Conservation (phyloP, 106 monocot species). For the Platanthera guangdongensis region DNA sequence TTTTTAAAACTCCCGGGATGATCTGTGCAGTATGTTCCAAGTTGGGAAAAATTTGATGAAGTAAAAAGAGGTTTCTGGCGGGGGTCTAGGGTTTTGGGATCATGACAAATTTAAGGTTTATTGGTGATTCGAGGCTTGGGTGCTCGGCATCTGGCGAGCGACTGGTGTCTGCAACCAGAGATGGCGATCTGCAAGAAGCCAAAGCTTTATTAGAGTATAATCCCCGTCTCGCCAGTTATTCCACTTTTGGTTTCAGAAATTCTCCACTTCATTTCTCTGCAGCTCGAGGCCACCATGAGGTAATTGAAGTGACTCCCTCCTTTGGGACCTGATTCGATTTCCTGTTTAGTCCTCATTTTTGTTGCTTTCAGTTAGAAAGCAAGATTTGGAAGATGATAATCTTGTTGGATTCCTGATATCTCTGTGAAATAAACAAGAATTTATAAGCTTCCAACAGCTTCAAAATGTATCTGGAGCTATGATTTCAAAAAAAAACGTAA, state of each 20-base stretch:
- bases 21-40: background rate
- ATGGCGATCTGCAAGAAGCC: conserved; percentile 82
- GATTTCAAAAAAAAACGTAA: background rate
- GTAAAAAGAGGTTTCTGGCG: background rate
- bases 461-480: background rate
- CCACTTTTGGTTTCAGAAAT: conserved; percentile 7
- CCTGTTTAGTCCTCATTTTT: background rate
- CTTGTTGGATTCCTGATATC: background rate
- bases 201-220: conserved; percentile 71
- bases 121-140: conserved; percentile 79
- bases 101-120: conserved; percentile 58
- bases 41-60: background rate
- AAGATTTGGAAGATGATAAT: background rate
- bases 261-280: conserved; percentile 14
- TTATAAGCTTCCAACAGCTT: background rate
- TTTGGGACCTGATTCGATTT: background rate
- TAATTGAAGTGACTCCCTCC: background rate
- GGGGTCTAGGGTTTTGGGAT: conserved; percentile 3
- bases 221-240: conserved; percentile 24
- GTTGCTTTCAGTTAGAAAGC: background rate
- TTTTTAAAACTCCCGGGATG: background rate
- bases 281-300: conserved; percentile 13
- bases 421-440: background rate
- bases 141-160: conserved; percentile 84
- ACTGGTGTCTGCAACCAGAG: conserved; percentile 75